phyloP scores from a whole-genome alignment of 192 early-diverging fungal species.

The Coemansia sp. region DNA sequence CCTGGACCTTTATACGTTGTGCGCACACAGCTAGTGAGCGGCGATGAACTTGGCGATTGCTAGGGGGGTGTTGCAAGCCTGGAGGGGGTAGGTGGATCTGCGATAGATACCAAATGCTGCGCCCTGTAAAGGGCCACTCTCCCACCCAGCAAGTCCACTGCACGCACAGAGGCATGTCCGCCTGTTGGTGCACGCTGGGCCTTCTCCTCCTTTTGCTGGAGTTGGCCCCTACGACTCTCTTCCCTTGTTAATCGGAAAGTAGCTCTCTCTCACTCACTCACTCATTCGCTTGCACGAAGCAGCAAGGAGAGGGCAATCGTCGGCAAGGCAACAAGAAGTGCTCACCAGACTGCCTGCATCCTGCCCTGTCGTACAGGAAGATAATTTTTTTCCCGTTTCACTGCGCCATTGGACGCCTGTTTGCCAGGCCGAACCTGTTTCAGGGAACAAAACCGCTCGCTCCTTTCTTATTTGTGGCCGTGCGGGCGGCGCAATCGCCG shows the following conservation, averaged over 20 bases:
- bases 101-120: background rate
- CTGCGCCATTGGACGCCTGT: background rate
- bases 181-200: background rate
- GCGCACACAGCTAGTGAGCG: background rate
- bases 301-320: background rate
- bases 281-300: too few species aligned
- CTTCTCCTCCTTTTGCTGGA: background rate
- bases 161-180: background rate
- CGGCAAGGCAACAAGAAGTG: background rate
- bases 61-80: background rate
- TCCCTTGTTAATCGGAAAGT: background rate
- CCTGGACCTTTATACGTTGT: background rate
- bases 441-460: background rate
- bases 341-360: conserved; percentile 2
- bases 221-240: background rate
- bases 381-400: background rate
- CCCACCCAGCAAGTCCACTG: background rate
- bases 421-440: background rate
- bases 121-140: background rate
- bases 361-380: background rate
- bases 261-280: background rate
- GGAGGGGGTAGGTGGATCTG: background rate
- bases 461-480: background rate
- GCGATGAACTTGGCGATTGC: background rate
- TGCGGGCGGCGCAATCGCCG: background rate